Evolutionary conservation across 805 yeast species (phyloP), one percentile per base, ranked within the genome.

Genomic region (Candida endomychidarum): DNA sequence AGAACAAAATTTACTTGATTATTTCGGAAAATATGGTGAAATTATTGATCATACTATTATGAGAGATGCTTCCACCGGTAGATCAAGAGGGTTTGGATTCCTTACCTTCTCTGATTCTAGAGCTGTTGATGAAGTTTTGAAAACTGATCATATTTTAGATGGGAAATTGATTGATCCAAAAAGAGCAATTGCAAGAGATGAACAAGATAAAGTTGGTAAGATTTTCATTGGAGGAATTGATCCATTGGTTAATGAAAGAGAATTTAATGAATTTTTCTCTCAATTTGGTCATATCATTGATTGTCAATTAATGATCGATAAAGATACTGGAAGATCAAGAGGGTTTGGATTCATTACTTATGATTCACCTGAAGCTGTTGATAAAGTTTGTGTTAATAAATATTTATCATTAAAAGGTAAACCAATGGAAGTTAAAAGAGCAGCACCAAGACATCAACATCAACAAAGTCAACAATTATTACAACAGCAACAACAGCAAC

Each of bases 131-230:
- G 85, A 78, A 49, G 98, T 91, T 40, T 75, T 91, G 51, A 80
- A 80, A 49, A 80, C 85, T 45, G 93, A 86, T 56, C 99, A 91
- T 60, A 78, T 87, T 40, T 70, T 91, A 37, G 99, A 91, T 57
- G 98, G 98, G 48, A 91, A 91, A 63, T 84, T 91, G 45, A 93
- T 91, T 58, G 99, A 91, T 60, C 98, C 99, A 27, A 91, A 91
- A 62, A 78, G 98, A 55, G 97, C 99, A 18, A 91, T 91, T 54
- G 97, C 98, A 24, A 84, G 87, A 61, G 97, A 91, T 59, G 97
- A 91, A 62, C 99, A 91, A 64, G 96, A 90, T 59, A 86, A 86
- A 60, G 88, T 96, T 12, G 96, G 97, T 52, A 91, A 91, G 68
- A 90, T 91, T 50, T 91, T 91, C 57, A 97, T 91, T 28, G 99